A percentile compares a stretch with the other conserved stretches of the same genome.
phyloP scores from a whole-genome alignment of 139 green algal genomes.

The Chlorella sorokiniana region DNA sequence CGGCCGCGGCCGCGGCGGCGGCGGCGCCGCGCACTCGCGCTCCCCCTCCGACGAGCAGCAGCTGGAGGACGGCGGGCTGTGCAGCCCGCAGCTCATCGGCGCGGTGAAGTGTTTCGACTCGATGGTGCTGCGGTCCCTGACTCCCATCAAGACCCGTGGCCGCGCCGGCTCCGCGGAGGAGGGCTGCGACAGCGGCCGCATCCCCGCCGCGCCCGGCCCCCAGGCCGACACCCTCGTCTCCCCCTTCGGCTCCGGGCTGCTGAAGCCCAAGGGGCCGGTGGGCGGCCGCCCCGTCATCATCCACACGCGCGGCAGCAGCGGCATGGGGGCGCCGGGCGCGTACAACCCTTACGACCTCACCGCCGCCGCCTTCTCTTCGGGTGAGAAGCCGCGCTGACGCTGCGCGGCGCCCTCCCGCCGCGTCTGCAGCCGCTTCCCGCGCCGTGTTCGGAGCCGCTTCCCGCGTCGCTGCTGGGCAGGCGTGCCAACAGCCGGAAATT shows the following conservation, averaged over 20 bases:
- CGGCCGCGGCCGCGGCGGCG: neutral
- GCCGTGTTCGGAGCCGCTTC: no score
- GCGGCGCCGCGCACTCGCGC: neutral
- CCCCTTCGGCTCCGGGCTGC: neutral
- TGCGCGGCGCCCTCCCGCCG: no score
- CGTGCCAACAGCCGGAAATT: no score
- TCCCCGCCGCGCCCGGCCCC: neutral
- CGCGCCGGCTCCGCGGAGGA: neutral
- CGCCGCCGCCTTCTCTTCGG: neutral
- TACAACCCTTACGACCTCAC: slow-evolving; percentile 31
- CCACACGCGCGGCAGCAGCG: slow-evolving; percentile 3
- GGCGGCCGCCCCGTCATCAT: neutral
- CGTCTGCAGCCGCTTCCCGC: no score
- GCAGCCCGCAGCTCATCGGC: neutral
- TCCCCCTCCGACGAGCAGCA: neutral
- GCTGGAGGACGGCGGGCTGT: neutral
- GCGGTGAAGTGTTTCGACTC: slow-evolving; percentile 5
- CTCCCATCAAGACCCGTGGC: slow-evolving; percentile 27
- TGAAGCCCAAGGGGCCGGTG: slow-evolving; percentile 19
- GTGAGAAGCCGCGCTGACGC: neutral
- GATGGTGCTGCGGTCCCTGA: neutral
- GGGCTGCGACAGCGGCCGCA: neutral
- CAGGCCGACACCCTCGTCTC: neutral
- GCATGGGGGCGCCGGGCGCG: neutral
- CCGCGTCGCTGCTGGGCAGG: no score